Percentiles rank a stretch among this genome's conserved stretches.
phyloP scores from a whole-genome alignment of 2,329 filamentous ascomycete species.

The Xylaria sp. region DNA sequence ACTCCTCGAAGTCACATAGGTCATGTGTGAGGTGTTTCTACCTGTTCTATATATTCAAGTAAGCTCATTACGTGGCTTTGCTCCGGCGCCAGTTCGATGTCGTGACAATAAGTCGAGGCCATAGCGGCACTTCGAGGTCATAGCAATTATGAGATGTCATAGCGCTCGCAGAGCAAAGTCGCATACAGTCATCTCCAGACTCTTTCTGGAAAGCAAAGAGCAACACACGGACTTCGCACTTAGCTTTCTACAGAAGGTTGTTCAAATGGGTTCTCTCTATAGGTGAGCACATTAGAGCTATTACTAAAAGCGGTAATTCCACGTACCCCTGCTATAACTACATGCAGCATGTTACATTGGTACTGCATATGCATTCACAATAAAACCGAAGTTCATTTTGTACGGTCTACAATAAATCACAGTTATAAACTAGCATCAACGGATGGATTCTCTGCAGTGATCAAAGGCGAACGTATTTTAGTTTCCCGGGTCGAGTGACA shows the following conservation, averaged over 20 bases:
- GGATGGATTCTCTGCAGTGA: not conserved
- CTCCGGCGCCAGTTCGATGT: not conserved
- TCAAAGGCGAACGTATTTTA: slow-evolving; percentile 6
- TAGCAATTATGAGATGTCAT: not conserved
- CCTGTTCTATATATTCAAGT: not conserved
- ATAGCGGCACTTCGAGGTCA: not conserved
- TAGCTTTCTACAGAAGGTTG: not conserved
- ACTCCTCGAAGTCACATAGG: not conserved
- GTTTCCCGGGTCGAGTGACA: not conserved
- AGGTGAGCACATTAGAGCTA: slow-evolving; percentile 2
- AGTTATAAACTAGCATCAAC: slow-evolving; percentile 2
- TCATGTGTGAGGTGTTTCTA: not conserved
- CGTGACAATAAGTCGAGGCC: not conserved
- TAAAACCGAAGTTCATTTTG: not conserved
- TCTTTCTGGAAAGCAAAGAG: not conserved
- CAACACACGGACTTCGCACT: not conserved
- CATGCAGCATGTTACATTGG: slow-evolving; percentile 4
- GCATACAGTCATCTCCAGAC: not conserved
- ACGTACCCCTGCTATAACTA: not conserved
- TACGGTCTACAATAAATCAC: slow-evolving; percentile 9
- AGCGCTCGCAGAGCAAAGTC: not conserved
- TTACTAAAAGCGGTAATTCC: not conserved
- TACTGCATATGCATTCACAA: slow-evolving; percentile 14
- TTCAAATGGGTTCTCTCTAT: not conserved
- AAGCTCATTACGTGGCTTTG: not conserved